Evolutionary conservation across 805 yeast species (phyloP).

Genomic region (Yamadazyma philogaea): DNA sequence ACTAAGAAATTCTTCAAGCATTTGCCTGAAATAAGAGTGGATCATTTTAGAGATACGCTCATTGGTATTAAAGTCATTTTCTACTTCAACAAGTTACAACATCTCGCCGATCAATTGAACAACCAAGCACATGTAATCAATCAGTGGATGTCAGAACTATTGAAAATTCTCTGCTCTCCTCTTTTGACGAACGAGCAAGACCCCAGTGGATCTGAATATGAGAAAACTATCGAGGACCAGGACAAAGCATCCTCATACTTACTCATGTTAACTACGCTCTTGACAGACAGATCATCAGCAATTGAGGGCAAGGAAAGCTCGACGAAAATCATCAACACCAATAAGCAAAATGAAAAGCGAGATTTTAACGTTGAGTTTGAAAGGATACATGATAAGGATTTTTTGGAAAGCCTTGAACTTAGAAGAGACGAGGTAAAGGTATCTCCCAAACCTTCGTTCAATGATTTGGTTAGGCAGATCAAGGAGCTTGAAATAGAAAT

Average conservation of each 20-base stretch:
- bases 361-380: constrained; percentile 24
- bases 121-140: constrained; percentile 51
- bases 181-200: constrained; percentile 45
- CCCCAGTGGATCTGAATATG: constrained; percentile 77
- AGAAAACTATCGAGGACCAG: constrained; percentile 68
- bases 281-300: constrained; percentile 39
- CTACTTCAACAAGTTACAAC: constrained; percentile 20
- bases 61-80: constrained; percentile 20
- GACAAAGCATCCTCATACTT: constrained; percentile 62
- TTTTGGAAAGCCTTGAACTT: constrained; percentile 23
- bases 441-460: constrained; percentile 29
- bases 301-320: constrained; percentile 35
- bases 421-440: constrained; percentile 26
- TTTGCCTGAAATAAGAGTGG: constrained; percentile 27
- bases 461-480: constrained; percentile 28
- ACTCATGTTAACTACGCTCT: constrained; percentile 41
- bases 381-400: constrained; percentile 24
- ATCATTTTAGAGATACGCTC: constrained; percentile 15
- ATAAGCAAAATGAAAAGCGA: constrained; percentile 18
- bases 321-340: constrained; percentile 16
- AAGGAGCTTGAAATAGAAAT: constrained; percentile 27
- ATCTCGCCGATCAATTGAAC: constrained; percentile 39
- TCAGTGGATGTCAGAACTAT: constrained; percentile 46
- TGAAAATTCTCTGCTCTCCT: constrained; percentile 44
- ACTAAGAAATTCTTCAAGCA: constrained; percentile 30